A percentile compares a stretch with the other conserved stretches of the same genome.
Conservation (phyloP, 441 rosid species). For the Breynia disticha region DNA sequence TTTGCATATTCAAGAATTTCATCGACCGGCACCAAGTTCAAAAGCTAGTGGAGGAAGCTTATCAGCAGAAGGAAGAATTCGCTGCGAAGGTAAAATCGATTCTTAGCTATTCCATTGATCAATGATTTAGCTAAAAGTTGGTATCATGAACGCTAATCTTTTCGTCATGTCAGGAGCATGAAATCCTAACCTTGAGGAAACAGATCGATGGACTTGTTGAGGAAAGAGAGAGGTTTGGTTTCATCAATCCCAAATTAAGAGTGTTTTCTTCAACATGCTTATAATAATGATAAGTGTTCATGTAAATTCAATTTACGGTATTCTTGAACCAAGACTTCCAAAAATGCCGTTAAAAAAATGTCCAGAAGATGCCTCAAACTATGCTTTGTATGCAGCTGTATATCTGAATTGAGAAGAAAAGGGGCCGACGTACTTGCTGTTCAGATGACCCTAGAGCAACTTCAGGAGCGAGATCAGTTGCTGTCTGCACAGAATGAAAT, state of each 20-base stretch:
- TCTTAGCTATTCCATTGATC: neutral
- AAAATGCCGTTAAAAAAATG: too few relatives aligned
- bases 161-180: slow-evolving; percentile 49
- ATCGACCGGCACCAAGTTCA: slow-evolving; percentile 70
- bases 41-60: slow-evolving; percentile 58
- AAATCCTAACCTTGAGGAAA: slow-evolving; percentile 47
- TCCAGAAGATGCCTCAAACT: neutral
- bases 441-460: slow-evolving; percentile 59
- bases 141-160: neutral
- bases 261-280: neutral
- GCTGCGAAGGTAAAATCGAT: slow-evolving; percentile 41
- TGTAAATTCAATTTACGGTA: too few relatives aligned
- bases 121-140: neutral
- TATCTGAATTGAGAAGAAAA: slow-evolving; percentile 46
- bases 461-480: slow-evolving; percentile 67
- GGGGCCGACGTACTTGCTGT: slow-evolving; percentile 56
- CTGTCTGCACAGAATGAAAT: slow-evolving; percentile 78
- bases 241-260: slow-evolving; percentile 6
- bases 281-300: too few relatives aligned
- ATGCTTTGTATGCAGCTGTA: slow-evolving; percentile 31
- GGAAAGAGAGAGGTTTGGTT: slow-evolving; percentile 63
- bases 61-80: slow-evolving; percentile 56
- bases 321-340: neutral
- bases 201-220: slow-evolving; percentile 44
- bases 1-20: slow-evolving; percentile 46